Percentiles rank a stretch among this genome's conserved stretches.
phyloP scores from a whole-genome alignment of 257 asterid genomes.

The Linderniella brevidens region DNA sequence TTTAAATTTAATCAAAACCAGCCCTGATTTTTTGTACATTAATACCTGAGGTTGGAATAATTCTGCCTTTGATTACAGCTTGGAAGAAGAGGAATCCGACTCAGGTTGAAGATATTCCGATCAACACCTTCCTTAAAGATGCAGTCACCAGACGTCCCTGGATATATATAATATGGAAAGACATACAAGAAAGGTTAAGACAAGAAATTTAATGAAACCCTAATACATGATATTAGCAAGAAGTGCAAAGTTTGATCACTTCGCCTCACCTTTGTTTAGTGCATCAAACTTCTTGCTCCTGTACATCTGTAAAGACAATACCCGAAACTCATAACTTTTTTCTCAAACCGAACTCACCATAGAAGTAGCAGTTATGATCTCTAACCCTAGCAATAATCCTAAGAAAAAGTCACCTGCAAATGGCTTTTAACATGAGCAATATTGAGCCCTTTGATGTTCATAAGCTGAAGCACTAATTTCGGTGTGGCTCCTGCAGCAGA shows the following conservation, averaged over 20 bases:
- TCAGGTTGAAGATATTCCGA: conserved; percentile 42
- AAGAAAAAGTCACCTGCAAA: conserved; percentile 42
- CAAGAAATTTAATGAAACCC: conserved; percentile 10
- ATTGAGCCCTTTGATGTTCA: conserved; percentile 69
- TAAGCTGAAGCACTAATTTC: conserved; percentile 57
- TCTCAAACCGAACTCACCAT: no score
- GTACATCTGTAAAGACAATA: conserved; percentile 37
- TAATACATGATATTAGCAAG: conserved; percentile 5
- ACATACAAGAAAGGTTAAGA: not conserved
- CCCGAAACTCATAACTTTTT: conserved; percentile 1
- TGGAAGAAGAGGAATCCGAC: conserved; percentile 50
- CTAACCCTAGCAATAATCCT: conserved; percentile 1
- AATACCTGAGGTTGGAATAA: conserved; percentile 35
- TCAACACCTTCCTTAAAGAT: conserved; percentile 35
- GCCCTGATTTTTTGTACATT: no score
- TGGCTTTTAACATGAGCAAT: conserved; percentile 95
- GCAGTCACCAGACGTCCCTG: conserved; percentile 32
- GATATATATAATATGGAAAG: conserved; percentile 2
- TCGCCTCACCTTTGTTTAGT: conserved; percentile 34
- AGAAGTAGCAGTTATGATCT: no score
- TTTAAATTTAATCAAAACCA: no score
- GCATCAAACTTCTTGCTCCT: conserved; percentile 68
- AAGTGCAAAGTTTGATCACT: not conserved
- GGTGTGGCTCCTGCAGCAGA: conserved; percentile 76
- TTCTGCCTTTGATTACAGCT: conserved; percentile 26